phyloP scores from a whole-genome alignment of 305 asterid species.

The Ilex paraguariensis region DNA sequence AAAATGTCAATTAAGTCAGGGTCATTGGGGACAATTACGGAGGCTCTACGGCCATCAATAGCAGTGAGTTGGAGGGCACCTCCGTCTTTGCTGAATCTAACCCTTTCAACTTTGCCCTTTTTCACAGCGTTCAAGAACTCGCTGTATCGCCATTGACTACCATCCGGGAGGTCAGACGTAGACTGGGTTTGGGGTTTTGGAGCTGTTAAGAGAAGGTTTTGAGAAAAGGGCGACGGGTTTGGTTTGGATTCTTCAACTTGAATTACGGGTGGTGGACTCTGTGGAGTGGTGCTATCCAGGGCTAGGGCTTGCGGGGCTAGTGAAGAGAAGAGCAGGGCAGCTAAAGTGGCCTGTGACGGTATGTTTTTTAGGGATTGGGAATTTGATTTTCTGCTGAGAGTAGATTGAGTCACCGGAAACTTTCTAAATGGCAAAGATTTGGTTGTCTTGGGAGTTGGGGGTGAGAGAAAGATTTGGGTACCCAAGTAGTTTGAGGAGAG shows the following conservation, averaged over 20 bases:
- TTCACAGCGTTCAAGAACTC: slow-evolving; percentile 90
- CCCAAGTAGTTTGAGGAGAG: slow-evolving; percentile 1
- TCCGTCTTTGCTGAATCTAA: slow-evolving; percentile 87
- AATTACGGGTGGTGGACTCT: slow-evolving; percentile 37
- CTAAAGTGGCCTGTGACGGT: slow-evolving; percentile 54
- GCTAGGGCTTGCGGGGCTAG: slow-evolving; percentile 69
- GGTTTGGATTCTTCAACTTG: slow-evolving; percentile 52
- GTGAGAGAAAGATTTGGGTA: not conserved
- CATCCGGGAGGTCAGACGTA: slow-evolving; percentile 73
- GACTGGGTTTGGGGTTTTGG: slow-evolving; percentile 73
- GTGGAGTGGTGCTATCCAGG: slow-evolving; percentile 28
- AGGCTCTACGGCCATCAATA: slow-evolving; percentile 80
- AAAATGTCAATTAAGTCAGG: slow-evolving; percentile 86
- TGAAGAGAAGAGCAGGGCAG: slow-evolving; percentile 71
- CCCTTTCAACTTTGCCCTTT: slow-evolving; percentile 95
- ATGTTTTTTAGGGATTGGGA: slow-evolving; percentile 26
- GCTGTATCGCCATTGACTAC: slow-evolving; percentile 88
- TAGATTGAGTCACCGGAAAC: slow-evolving; percentile 39
- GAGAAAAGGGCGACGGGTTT: slow-evolving; percentile 43
- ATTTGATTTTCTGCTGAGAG: slow-evolving; percentile 28
- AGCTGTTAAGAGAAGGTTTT: slow-evolving; percentile 47
- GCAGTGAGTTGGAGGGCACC: slow-evolving; percentile 83
- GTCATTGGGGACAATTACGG: slow-evolving; percentile 78
- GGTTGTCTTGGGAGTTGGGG: slow-evolving; percentile 3
- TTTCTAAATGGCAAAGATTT: slow-evolving; percentile 29